Evolutionary conservation across 2,329 filamentous ascomycete genomes (phyloP).

Genomic region (Aschersonia sp.): DNA sequence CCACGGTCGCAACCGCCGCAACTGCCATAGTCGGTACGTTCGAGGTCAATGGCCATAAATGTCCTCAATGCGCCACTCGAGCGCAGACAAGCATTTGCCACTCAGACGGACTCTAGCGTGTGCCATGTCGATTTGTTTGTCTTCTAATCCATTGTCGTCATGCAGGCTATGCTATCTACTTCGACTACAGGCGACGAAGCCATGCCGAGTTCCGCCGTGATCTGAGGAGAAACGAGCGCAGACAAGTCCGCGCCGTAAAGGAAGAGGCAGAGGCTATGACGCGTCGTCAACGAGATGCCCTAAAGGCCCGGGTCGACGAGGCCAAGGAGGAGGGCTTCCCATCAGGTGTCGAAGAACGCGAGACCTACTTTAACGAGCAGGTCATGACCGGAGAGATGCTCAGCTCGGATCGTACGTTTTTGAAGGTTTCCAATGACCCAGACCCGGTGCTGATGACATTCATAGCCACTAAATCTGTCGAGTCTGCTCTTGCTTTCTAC

Average conservation of each 20-base stretch:
- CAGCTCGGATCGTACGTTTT: slow-evolving; percentile 61
- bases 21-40: slow-evolving; percentile 42
- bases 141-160: background rate
- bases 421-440: background rate
- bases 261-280: slow-evolving; percentile 53
- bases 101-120: background rate
- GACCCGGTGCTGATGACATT: background rate
- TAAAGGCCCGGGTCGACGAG: slow-evolving; percentile 62
- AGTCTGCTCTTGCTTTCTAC: slow-evolving; percentile 92
- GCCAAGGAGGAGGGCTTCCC: slow-evolving; percentile 90
- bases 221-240: slow-evolving; percentile 62
- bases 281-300: slow-evolving; percentile 53
- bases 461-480: slow-evolving; percentile 52
- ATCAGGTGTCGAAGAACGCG: slow-evolving; percentile 76
- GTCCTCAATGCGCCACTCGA: background rate
- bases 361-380: slow-evolving; percentile 93
- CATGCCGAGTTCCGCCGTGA: slow-evolving; percentile 51
- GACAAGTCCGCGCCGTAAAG: slow-evolving; percentile 55
- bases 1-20: slow-evolving; percentile 44
- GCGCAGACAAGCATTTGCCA: no score
- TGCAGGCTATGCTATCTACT: slow-evolving; percentile 50
- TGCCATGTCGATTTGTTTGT: background rate
- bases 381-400: slow-evolving; percentile 78
- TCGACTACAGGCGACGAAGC: slow-evolving; percentile 51
- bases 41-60: slow-evolving; percentile 7